A percentile compares a stretch with the other conserved stretches of the same genome.
Evolutionary conservation across 2,329 filamentous ascomycete genomes (phyloP).

Genomic region (Monilinia polystroma): DNA sequence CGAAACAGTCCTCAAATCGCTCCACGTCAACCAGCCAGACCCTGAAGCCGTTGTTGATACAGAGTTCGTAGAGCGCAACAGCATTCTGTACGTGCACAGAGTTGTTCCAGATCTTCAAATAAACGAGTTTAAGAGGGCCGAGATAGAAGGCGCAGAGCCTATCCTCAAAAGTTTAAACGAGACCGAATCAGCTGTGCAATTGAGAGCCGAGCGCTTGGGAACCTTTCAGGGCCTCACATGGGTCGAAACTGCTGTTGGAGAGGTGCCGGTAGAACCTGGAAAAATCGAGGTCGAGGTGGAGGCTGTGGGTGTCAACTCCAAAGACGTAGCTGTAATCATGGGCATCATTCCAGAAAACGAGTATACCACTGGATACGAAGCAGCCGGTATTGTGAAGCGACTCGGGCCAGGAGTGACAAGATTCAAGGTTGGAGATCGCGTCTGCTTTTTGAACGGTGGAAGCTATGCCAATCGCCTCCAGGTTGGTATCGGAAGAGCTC

Average conservation of each 20-base stretch:
- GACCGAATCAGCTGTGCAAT: not conserved
- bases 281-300: constrained; percentile 32
- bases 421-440: constrained; percentile 34
- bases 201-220: constrained; percentile 24
- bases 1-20: not conserved
- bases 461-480: constrained; percentile 26
- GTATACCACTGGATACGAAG: constrained; percentile 31
- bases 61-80: constrained; percentile 39
- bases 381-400: constrained; percentile 35
- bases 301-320: constrained; percentile 29
- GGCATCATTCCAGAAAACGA: constrained; percentile 31
- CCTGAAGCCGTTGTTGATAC: constrained; percentile 27
- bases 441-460: constrained; percentile 21
- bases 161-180: too few relatives aligned
- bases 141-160: too few relatives aligned
- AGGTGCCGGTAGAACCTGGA: constrained; percentile 15
- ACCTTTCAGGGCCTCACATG: constrained; percentile 24
- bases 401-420: constrained; percentile 32
- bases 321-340: constrained; percentile 30
- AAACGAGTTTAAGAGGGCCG: too few relatives aligned
- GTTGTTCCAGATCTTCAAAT: too few relatives aligned
- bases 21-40: not conserved
- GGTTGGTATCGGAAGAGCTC: constrained; percentile 22
- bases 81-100: constrained; percentile 31
- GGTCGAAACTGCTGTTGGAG: constrained; percentile 16